Conservation (phyloP, 768 basidiomycete species). For the Pisolithus tinctorius region DNA sequence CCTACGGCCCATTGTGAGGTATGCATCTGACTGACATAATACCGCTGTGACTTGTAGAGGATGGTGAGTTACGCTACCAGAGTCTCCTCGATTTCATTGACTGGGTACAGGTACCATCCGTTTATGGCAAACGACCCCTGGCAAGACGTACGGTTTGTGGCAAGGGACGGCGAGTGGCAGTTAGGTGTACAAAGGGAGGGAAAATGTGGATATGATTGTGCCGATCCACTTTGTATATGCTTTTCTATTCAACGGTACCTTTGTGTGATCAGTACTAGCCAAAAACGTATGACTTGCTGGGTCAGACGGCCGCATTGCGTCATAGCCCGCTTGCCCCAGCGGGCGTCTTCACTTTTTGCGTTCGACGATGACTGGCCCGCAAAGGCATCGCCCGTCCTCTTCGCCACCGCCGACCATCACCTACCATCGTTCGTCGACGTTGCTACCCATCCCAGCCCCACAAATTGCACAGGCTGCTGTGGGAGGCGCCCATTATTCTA, state of each 20-base stretch:
- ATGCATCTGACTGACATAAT: slow-evolving; percentile 6
- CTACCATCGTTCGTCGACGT: slow-evolving; percentile 39
- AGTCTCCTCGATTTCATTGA: slow-evolving; percentile 3
- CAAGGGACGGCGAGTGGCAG: slow-evolving; percentile 49
- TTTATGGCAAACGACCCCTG: slow-evolving; percentile 95
- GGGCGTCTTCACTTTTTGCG: not conserved
- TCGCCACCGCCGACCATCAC: slow-evolving; percentile 33
- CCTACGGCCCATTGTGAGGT: slow-evolving; percentile 5
- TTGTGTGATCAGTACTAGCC: too few relatives aligned
- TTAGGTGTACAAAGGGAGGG: slow-evolving; percentile 24
- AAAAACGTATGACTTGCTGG: too few relatives aligned
- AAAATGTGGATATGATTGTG: not conserved
- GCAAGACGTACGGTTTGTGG: slow-evolving; percentile 90
- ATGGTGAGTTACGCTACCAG: slow-evolving; percentile 42
- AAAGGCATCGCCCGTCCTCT: slow-evolving; percentile 1
- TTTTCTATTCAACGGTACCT: too few relatives aligned
- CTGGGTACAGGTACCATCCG: slow-evolving; percentile 73
- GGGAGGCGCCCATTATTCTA: slow-evolving; percentile 58
- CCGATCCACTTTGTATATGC: too few relatives aligned
- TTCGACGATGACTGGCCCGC: slow-evolving; percentile 1
- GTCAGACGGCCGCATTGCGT: too few relatives aligned
- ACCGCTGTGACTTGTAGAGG: slow-evolving; percentile 42
- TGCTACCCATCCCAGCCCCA: slow-evolving; percentile 39
- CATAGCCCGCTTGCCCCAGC: not conserved
- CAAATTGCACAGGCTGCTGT: slow-evolving; percentile 52